Base-by-base conservation (phyloP, 2,329 filamentous ascomycete genomes). In the Trichoderma endophyticum region DNA sequence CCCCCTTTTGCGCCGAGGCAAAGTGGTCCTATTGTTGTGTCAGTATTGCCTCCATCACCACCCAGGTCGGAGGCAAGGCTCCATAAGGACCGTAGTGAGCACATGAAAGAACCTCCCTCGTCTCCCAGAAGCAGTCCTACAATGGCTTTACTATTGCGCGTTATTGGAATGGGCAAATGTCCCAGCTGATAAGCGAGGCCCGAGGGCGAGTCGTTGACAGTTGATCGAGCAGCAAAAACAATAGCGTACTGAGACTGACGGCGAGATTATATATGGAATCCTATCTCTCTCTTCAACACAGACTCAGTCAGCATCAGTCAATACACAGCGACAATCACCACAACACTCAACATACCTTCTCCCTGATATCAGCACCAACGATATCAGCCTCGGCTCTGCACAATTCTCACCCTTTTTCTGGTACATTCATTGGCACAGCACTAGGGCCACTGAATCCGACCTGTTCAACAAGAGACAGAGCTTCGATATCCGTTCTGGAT, bases 121-220 rank as follows among this genome's bases (percentile, higher is more conserved):
- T 24, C 24, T 18, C 36, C 39, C 12, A 28, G 8, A 62, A 43
- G 56, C 43, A 68, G 63, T 68, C 63, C 34, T 61, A 71, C 70
- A 15, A 67, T 71, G 56, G 70, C 63, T 67, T 61, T 24, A 54
- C 32, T 15, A 24, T 21, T 34, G 12, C 21, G 48, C 30, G 7
- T 30, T 39, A 39, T 36, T 51, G 26, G n/a, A 39, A 39, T 11
- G n/a, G 43, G 18, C n/a, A 39, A 60, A 28, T 26, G 62, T 57
- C 24, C 39, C 43, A 43, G 60, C 34, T 51, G 28, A 26, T 67
- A 67, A 54, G 70, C 70, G 56, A 71, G 43, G 26, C 14, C 63
- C 63, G 70, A 61, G 18, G 39, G 14, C 39, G 39, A 56, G 39
- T 24, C 6, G 39, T 39, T 34, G 51, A 21, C 28, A 61, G 36